A percentile compares a stretch with the other conserved stretches of the same genome.
Conservation (phyloP, 2,329 filamentous ascomycete genomes). For the Cercospora zeae-maydis region DNA sequence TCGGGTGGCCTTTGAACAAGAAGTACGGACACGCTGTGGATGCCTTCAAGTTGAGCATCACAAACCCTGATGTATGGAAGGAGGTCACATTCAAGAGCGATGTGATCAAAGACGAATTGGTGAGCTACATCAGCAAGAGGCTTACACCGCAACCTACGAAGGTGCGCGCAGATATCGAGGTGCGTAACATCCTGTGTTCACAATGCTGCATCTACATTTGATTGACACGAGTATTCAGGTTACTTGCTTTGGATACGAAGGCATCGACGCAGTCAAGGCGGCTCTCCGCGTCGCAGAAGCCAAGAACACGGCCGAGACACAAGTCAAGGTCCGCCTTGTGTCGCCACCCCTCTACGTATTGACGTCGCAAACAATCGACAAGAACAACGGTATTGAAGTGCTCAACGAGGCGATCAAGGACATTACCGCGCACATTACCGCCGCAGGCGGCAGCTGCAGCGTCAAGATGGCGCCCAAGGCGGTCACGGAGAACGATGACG, state of each 20-base stretch:
- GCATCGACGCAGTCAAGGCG: constrained; percentile 95
- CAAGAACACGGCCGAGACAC: constrained; percentile 84
- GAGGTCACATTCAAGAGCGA: constrained; percentile 86
- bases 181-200: not conserved
- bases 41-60: constrained; percentile 98
- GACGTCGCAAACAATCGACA: constrained; percentile 93
- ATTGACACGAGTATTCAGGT: constrained; percentile 41
- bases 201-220: no score
- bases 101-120: constrained; percentile 80
- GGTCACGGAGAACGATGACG: constrained; percentile 97
- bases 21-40: constrained; percentile 96
- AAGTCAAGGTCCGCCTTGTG: constrained; percentile 98
- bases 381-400: constrained; percentile 75
- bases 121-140: constrained; percentile 94
- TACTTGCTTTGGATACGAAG: constrained; percentile 86
- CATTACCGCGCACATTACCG: constrained; percentile 75
- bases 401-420: constrained; percentile 87
- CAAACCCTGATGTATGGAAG: constrained; percentile 94
- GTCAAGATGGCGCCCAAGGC: constrained; percentile 99
- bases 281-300: constrained; percentile 88
- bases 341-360: constrained; percentile 95
- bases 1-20: constrained; percentile 96
- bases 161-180: constrained; percentile 95
- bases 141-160: constrained; percentile 98
- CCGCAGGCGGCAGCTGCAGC: constrained; percentile 71